Conservation (phyloP, 1,284 basidiomycete genomes). For the Leccinum fallax region DNA sequence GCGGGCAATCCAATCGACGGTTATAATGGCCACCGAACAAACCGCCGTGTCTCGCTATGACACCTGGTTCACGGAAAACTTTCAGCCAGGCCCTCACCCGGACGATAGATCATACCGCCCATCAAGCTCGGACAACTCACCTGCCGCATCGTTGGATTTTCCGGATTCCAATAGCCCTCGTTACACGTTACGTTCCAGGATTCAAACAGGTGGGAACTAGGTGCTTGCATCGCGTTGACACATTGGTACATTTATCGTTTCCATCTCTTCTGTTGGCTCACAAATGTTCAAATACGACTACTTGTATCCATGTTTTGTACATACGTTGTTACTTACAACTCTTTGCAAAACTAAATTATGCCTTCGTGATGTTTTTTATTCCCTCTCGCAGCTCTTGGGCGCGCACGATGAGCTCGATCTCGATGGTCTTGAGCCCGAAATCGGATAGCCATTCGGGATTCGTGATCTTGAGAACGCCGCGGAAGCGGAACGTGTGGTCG, state of each 20-base stretch:
- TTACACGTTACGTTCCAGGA: neutral
- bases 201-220: neutral
- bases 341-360: no score
- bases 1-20: neutral
- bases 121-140: neutral
- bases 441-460: slow-evolving; percentile 49
- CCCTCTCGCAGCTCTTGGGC: slow-evolving; percentile 25
- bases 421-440: slow-evolving; percentile 41
- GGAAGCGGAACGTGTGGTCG: slow-evolving; percentile 41
- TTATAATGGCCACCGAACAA: no score
- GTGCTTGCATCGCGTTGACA: neutral
- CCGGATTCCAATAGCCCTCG: neutral
- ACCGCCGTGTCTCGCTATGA: no score
- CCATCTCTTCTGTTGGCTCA: neutral
- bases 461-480: slow-evolving; percentile 48
- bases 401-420: slow-evolving; percentile 45
- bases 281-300: neutral
- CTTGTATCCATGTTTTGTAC: no score
- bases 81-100: neutral
- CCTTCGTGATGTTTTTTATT: no score
- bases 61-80: no score
- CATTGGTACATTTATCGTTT: neutral
- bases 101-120: neutral
- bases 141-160: neutral
- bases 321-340: no score